Base-by-base conservation (phyloP, 2,329 filamentous ascomycete species). In the Talaromyces amestolkiae region DNA sequence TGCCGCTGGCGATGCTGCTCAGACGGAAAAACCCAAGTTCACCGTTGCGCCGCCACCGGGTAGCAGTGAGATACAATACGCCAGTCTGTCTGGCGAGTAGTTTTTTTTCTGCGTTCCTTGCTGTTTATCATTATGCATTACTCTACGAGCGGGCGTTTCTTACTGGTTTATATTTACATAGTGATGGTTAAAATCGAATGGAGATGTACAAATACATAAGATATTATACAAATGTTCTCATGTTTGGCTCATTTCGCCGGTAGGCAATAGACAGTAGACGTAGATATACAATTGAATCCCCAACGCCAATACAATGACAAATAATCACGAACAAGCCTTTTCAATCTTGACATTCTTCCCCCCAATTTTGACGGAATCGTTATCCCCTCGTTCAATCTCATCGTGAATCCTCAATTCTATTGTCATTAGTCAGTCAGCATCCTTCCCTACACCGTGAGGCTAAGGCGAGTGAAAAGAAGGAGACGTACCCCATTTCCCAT, bases 301-400 rank as follows among this genome's bases (percentile, higher is more conserved):
- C 13, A 59, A 56, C 53, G 53, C 53, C 53, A 22, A 15, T 22
- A 35, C 13, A 15, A 54, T 3, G 10, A 15, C 15, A 56, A 15
- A 24, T 8, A 9, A 51, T 66, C n/a, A 77, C 27, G 77, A 78
- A 67, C 79, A 81, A 53, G 77, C 72, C 70, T 80, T 79, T 53
- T 78, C 76, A 63, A 79, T 73, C 71, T 79, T 80, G 43, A 79
- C 75, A 19, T 71, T 69, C 70, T 77, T 71, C 39, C 72, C 72
- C 1, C 79, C 82, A 61, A 87, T 82, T 79, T 93, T 96, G 72
- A 97, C 87, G 39, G 89, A 91, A 71, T 97, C 93, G 75, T 99
- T 99, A 79, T 98, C 91, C 63, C 95, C 93, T 69, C 92, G 85
- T 78, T 99, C 94, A 35, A 90, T 99, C 69, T 96, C 82, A 67